Base-by-base conservation (phyloP, 148 eudicot genomes). In the Diospyros kaki region DNA sequence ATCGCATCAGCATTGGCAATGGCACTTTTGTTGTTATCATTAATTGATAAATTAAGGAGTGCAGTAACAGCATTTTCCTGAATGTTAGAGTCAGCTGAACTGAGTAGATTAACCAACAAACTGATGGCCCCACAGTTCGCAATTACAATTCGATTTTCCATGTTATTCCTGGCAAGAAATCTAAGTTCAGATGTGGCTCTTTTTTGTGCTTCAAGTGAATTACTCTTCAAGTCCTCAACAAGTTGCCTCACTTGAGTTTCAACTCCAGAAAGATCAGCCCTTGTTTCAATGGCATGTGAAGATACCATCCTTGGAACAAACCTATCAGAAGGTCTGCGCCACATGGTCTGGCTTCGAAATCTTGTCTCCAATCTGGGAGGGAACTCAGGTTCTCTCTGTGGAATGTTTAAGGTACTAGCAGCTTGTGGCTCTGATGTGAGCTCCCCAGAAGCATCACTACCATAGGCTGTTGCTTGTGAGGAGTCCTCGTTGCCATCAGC, bases 1-100 rank as follows among this genome's bases (percentile, higher is more conserved):
- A 94, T 87, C 44, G 93, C 91, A 53, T 83, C 86, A n/a, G 89
- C 87, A 63, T 89, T 84, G 4, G 86, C 93, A 46, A 94, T 94
- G 9, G 85, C 87, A 18, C 82, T 43, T 80, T 90, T 94, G 84
- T 92, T 94, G 82, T 90, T 92, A 66, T 86, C 92, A 52, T 86
- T 89, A 58, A 94, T 88, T 1, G 98, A 94, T 74, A 94, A 81
- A 81, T 92, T 94, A 13, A 94, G 93, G 44, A 94, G 87, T 28
- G 96, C 86, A 75, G 97, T 94, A 52, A 94, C 97, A 0, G 97
- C 90, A 66, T 94, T 71, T 84, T 94, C 96, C 59, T 94, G 97
- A 63, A 80, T 83, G 66, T 51, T 80, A 3, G 53, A 3, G 76
- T 94, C 98, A 4, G 84, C 38, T 58, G 92, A 92, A 18, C 55